Evolutionary conservation across 352 stramenopile species (phyloP).

Genomic region (Globisporangium barbulae): DNA sequence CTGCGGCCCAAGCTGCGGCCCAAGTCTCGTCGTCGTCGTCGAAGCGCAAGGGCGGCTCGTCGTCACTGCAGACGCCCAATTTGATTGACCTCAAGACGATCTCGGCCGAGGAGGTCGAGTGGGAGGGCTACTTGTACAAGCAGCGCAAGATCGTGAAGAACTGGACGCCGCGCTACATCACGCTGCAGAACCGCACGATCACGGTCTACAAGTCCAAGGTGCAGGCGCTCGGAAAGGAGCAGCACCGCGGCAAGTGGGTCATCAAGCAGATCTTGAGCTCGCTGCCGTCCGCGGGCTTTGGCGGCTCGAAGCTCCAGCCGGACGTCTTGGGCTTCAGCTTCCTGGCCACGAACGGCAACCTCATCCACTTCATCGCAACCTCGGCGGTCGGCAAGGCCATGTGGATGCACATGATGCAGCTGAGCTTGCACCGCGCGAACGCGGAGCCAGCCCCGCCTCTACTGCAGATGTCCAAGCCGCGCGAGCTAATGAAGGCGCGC

Average conservation of each 20-base stretch:
- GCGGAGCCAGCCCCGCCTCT: constrained; percentile 33
- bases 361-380: constrained; percentile 82
- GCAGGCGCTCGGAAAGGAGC: constrained; percentile 77
- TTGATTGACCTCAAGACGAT: constrained; percentile 88
- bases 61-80: constrained; percentile 55
- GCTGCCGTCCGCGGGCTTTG: constrained; percentile 74
- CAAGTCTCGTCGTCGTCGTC: constrained; percentile 12
- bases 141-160: constrained; percentile 89
- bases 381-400: constrained; percentile 74
- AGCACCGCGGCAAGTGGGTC: constrained; percentile 73
- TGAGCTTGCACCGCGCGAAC: constrained; percentile 49
- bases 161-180: constrained; percentile 87
- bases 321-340: constrained; percentile 83
- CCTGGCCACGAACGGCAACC: constrained; percentile 75
- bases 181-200: constrained; percentile 74
- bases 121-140: constrained; percentile 89
- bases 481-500: constrained; percentile 28
- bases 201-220: constrained; percentile 88
- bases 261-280: constrained; percentile 81
- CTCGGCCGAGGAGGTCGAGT: constrained; percentile 82
- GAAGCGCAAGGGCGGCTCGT: not conserved
- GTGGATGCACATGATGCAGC: constrained; percentile 83
- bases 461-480: constrained; percentile 35
- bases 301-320: constrained; percentile 72
- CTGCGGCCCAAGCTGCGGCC: constrained; percentile 14